Conservation (phyloP, 1,284 basidiomycete genomes). For the Thecaphora frezii region DNA sequence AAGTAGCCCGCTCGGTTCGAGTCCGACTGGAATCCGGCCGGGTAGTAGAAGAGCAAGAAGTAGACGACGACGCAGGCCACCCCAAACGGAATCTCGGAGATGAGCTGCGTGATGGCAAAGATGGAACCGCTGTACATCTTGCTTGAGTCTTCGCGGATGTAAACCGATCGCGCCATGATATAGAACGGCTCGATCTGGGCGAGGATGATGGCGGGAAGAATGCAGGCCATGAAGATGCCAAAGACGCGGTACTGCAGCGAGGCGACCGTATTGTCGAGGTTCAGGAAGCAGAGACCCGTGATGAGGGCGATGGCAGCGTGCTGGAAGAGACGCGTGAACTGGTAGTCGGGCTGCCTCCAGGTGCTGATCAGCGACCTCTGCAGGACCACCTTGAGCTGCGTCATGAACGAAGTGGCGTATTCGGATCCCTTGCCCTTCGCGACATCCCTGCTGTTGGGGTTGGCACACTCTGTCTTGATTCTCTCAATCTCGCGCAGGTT, state of each 20-base stretch:
- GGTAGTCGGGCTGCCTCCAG: conserved; percentile 65
- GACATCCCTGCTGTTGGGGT: not conserved
- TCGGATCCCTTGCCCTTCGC: conserved; percentile 11
- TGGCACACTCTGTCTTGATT: conserved; percentile 17
- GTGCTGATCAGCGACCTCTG: conserved; percentile 63
- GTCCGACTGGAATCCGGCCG: conserved; percentile 11
- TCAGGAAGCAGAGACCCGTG: conserved; percentile 26
- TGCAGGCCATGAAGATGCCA: conserved; percentile 26
- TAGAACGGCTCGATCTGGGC: conserved; percentile 27
- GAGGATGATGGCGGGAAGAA: conserved; percentile 25
- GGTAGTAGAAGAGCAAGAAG: conserved; percentile 30
- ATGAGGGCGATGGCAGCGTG: conserved; percentile 27
- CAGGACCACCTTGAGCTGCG: conserved; percentile 22
- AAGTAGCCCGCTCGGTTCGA: conserved; percentile 23
- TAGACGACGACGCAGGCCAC: conserved; percentile 16
- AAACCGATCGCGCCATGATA: conserved; percentile 17
- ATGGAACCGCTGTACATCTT: conserved; percentile 26
- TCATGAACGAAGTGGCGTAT: conserved; percentile 37
- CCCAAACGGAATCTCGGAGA: conserved; percentile 27
- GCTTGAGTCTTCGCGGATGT: conserved; percentile 23
- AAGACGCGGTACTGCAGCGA: conserved; percentile 26
- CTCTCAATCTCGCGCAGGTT: conserved; percentile 17
- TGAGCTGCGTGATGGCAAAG: conserved; percentile 19
- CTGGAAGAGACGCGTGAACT: conserved; percentile 31
- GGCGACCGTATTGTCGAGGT: conserved; percentile 12